These are phyloP conservation scores for Jatropha multifida DNA, from an alignment of 441 rosid genomes.

Conservation along the genomic window DNA sequence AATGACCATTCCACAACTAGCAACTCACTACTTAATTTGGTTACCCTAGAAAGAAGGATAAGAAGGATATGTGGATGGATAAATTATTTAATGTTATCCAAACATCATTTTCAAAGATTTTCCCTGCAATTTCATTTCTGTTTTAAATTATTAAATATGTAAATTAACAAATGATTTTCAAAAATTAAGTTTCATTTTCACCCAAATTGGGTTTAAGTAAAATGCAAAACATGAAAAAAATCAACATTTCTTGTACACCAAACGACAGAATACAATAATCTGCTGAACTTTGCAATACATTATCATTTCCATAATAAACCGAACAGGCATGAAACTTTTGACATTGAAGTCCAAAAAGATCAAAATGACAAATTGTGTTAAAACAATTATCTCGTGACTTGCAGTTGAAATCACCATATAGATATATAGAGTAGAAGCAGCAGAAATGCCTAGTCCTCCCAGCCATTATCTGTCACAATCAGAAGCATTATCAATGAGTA, in stretches of 20 bases:
- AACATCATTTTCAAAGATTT: neutral
- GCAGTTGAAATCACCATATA: no score
- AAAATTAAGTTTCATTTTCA: neutral
- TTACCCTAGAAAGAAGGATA: no score
- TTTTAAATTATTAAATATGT: neutral
- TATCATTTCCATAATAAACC: slow-evolving; percentile 3
- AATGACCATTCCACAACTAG: neutral
- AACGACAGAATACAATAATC: neutral
- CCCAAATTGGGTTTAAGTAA: neutral
- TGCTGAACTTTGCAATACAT: neutral
- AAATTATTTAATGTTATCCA: neutral
- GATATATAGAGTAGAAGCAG: neutral
- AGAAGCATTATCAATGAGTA: neutral
- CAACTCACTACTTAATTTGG: no score
- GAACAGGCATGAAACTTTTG: neutral
- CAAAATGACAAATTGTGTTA: neutral
- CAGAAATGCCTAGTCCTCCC: neutral
- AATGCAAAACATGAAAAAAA: neutral
- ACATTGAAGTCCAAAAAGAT: neutral
- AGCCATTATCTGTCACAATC: neutral
- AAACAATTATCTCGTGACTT: neutral
- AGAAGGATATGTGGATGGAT: no score
- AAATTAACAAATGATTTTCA: neutral
- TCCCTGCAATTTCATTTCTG: neutral
- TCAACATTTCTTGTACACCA: neutral